Percentiles rank a stretch among this genome's conserved stretches.
phyloP scores from a whole-genome alignment of 2,329 filamentous ascomycete genomes.

The Verticillium longisporum region DNA sequence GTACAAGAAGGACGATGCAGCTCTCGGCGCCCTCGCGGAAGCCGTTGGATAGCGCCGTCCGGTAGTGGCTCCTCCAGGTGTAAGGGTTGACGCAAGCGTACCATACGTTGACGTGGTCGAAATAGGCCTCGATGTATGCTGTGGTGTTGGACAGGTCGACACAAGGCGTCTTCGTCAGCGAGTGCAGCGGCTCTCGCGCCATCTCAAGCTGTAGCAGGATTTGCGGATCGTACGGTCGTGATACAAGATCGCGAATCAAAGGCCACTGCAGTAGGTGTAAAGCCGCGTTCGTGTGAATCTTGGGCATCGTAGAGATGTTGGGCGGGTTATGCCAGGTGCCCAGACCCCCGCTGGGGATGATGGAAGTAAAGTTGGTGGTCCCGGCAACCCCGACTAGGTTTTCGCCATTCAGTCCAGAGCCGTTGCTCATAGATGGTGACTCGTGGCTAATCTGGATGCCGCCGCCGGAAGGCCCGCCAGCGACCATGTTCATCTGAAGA shows the following conservation, averaged over 20 bases:
- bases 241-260: slow-evolving; percentile 70
- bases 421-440: slow-evolving; percentile 59
- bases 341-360: slow-evolving; percentile 57
- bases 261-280: slow-evolving; percentile 76
- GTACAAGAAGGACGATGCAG: slow-evolving; percentile 72
- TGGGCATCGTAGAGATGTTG: slow-evolving; percentile 83
- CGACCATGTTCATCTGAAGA: slow-evolving; percentile 62
- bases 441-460: slow-evolving; percentile 51
- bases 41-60: slow-evolving; percentile 65
- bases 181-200: slow-evolving; percentile 67
- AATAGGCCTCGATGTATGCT: slow-evolving; percentile 72
- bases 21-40: slow-evolving; percentile 76
- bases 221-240: slow-evolving; percentile 71
- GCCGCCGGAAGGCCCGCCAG: slow-evolving; percentile 31
- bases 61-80: slow-evolving; percentile 71
- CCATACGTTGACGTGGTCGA: slow-evolving; percentile 76
- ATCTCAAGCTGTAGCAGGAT: slow-evolving; percentile 78
- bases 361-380: slow-evolving; percentile 40
- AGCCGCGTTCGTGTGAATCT: slow-evolving; percentile 74
- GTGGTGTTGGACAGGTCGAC: slow-evolving; percentile 69
- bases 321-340: slow-evolving; percentile 61
- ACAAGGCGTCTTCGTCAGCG: slow-evolving; percentile 55
- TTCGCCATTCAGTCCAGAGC: slow-evolving; percentile 53
- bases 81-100: slow-evolving; percentile 81
- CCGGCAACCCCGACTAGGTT: slow-evolving; percentile 40